Base-by-base conservation (phyloP, 2,329 filamentous ascomycete species). In the Colletotrichum viniferum region DNA sequence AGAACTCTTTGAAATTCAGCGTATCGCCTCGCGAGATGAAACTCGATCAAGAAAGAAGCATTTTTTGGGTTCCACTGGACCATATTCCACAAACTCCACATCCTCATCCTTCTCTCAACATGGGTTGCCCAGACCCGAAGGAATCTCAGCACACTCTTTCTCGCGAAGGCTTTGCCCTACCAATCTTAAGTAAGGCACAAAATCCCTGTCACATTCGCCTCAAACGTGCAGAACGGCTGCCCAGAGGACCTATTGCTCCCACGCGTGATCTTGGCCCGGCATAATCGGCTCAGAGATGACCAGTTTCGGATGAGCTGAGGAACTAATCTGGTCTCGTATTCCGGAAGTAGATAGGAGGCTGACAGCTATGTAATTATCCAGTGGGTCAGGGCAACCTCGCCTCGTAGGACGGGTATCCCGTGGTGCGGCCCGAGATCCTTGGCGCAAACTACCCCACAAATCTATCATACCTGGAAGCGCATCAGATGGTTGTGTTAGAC, bases 71-170 rank as follows among this genome's bases (percentile, higher is more conserved):
- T 30, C 26, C 26, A 60, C 24, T 9, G 8, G 8, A 21, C 18
- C 21, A 26, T 30, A 16, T 60, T 16, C 55, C 55, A 30, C 16
- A n/a, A 12, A 26, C 7, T 60, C 18, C 8, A 60, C n/a, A n/a
- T n/a, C n/a, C n/a, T n/a, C n/a, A n/a, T n/a, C n/a, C n/a, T n/a
- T n/a, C n/a, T n/a, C n/a, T 48, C 5, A 21, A 30, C 16, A 30
- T 28, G 56, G 26, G 18, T 4, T 30, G 56, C 56, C 56, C 26
- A 60, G 56, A 8, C 26, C 56, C 56, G 26, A 60, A 60, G 56
- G 56, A 32, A 28, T 60, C 56, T 52, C 56, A 60, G 56, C 56
- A 60, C 56, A 60, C 5, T 60, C 56, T 26, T 60, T 60, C 56
- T 18, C 26, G 26, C 18, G 10, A 60, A 60, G 6, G 26, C 3